These are phyloP conservation scores for Trichoderma hamatum DNA, from an alignment of 2,329 filamentous ascomycete genomes.

Conservation along the genomic window DNA sequence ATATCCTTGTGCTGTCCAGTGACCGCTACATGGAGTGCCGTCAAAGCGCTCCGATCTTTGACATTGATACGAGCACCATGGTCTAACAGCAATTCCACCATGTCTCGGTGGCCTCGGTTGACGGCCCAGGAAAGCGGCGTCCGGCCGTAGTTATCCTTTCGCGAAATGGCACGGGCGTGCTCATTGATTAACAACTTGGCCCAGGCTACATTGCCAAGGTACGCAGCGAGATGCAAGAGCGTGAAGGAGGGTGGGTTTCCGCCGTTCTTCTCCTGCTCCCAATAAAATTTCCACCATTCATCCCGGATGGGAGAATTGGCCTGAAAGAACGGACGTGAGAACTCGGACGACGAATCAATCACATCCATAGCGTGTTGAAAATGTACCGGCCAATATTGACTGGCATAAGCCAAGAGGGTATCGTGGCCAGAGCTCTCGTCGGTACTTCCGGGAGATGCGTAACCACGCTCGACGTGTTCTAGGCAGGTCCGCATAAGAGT, in stretches of 20 bases:
- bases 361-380: conserved; percentile 14
- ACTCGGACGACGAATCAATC: conserved; percentile 6
- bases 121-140: conserved; percentile 14
- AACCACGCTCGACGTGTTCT: conserved; percentile 6
- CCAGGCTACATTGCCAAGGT: conserved; percentile 13
- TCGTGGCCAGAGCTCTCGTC: background rate
- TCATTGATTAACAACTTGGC: background rate
- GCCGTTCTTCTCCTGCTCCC: conserved; percentile 18
- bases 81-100: conserved; percentile 10
- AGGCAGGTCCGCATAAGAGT: conserved; percentile 4
- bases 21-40: background rate
- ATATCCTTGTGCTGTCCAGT: conserved; percentile 17
- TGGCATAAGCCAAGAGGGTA: conserved; percentile 11
- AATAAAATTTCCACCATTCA: conserved; percentile 16
- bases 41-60: conserved; percentile 12
- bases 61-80: conserved; percentile 14
- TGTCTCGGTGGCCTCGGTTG: conserved; percentile 4
- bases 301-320: conserved; percentile 2
- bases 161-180: conserved; percentile 6
- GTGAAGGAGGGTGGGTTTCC: conserved; percentile 11
- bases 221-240: conserved; percentile 17
- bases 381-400: conserved; percentile 15
- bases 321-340: conserved; percentile 7
- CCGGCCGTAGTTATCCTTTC: conserved; percentile 15
- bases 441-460: background rate